Evolutionary conservation across 352 stramenopile species (phyloP).

Genomic region (Globisporangium uncinulatum): DNA sequence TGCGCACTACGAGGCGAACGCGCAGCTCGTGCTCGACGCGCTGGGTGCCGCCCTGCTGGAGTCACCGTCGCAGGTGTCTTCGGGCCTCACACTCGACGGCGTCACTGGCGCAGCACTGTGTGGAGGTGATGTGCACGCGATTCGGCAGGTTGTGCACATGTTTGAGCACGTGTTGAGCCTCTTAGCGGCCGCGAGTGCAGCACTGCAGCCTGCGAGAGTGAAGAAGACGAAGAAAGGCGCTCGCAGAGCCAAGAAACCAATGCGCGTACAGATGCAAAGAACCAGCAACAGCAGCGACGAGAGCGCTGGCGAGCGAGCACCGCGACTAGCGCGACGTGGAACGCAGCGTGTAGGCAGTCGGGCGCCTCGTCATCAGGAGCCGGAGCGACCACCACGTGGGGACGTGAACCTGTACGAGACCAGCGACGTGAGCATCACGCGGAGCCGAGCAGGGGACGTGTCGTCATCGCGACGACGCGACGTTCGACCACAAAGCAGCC

Average conservation of each 20-base stretch:
- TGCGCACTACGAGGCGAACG: conserved; percentile 85
- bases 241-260: conserved; percentile 3
- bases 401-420: conserved; percentile 12
- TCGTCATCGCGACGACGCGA: background rate
- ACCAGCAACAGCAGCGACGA: background rate
- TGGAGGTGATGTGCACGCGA: conserved; percentile 41
- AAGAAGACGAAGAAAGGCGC: background rate
- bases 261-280: background rate
- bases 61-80: background rate
- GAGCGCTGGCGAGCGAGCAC: background rate
- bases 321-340: background rate
- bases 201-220: background rate
- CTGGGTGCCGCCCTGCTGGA: conserved; percentile 66
- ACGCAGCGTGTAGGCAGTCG: background rate
- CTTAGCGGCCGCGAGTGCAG: conserved; percentile 33
- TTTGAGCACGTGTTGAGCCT: conserved; percentile 55
- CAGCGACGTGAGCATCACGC: conserved; percentile 12
- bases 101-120: conserved; percentile 57
- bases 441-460: conserved; percentile 2
- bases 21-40: conserved; percentile 80
- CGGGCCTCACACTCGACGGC: conserved; percentile 14
- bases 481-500: background rate
- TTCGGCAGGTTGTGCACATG: conserved; percentile 43
- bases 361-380: background rate
- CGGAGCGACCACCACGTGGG: background rate